These are phyloP conservation scores for Trichosporon coremiiforme DNA, from an alignment of 1,284 basidiomycete genomes.

Conservation along the genomic window DNA sequence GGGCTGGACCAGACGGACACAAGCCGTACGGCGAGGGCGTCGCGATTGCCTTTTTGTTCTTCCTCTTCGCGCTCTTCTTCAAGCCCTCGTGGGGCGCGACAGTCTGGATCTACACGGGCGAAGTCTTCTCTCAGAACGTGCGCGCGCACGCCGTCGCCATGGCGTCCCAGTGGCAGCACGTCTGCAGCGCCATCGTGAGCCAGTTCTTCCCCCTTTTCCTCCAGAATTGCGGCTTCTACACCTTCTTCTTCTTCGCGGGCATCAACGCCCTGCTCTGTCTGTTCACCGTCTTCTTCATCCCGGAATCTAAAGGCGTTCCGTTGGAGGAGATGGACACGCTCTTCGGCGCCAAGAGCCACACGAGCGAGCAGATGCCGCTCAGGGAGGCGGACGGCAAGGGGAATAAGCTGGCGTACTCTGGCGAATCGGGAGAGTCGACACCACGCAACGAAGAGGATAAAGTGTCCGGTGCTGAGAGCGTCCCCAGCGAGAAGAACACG, in stretches of 20 bases:
- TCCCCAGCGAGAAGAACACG: background rate
- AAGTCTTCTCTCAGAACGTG: conserved; percentile 34
- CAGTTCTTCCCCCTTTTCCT: conserved; percentile 31
- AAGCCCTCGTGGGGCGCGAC: conserved; percentile 35
- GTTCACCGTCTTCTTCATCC: conserved; percentile 27
- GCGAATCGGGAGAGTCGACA: background rate
- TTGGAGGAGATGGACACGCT: conserved; percentile 93
- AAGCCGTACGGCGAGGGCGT: conserved; percentile 30
- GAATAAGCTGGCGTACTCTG: background rate
- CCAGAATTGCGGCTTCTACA: conserved; percentile 22
- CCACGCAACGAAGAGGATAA: background rate
- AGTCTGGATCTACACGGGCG: conserved; percentile 34
- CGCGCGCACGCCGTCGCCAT: conserved; percentile 34
- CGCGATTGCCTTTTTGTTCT: conserved; percentile 29
- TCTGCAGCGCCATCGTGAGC: conserved; percentile 32
- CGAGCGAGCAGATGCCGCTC: background rate
- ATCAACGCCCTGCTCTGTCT: conserved; percentile 17
- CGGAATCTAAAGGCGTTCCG: conserved; percentile 22
- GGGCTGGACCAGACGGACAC: conserved; percentile 22
- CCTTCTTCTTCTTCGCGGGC: conserved; percentile 24
- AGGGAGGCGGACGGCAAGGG: background rate
- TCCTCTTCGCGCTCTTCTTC: conserved; percentile 10
- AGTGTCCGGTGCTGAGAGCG: background rate
- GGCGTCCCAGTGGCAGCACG: conserved; percentile 31
- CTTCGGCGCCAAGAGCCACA: conserved; percentile 53